These are phyloP conservation scores for Trichoderma guizhouense DNA, from an alignment of 2,329 filamentous ascomycete species.

Conservation along the genomic window DNA sequence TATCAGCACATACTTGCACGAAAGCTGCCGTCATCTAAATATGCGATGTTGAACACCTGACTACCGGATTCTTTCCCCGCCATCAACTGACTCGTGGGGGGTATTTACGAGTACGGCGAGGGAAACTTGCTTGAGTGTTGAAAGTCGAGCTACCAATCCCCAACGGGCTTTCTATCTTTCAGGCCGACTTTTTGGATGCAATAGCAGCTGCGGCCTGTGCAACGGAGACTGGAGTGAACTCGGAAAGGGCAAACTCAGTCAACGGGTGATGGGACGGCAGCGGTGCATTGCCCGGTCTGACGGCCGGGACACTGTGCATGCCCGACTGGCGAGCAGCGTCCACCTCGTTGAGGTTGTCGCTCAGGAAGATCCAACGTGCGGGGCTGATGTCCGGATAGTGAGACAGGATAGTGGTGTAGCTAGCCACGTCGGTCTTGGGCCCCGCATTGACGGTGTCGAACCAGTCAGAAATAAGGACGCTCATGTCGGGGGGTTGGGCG, in stretches of 20 bases:
- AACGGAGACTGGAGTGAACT: constrained; percentile 32
- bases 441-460: constrained; percentile 83
- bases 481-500: constrained; percentile 57
- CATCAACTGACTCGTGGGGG: not conserved
- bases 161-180: not conserved
- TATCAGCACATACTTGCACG: not conserved
- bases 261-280: constrained; percentile 49
- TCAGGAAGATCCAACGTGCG: constrained; percentile 69
- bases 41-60: constrained; percentile 8
- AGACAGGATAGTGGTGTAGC: constrained; percentile 63
- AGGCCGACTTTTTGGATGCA: not conserved
- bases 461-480: constrained; percentile 58
- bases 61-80: constrained; percentile 1
- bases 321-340: constrained; percentile 59
- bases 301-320: constrained; percentile 60
- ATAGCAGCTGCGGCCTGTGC: constrained; percentile 3
- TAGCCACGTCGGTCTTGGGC: constrained; percentile 62
- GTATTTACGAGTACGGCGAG: not conserved
- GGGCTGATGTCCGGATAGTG: constrained; percentile 42
- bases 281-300: constrained; percentile 67
- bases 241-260: constrained; percentile 33
- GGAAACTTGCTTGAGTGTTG: not conserved
- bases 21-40: constrained; percentile 1
- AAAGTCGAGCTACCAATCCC: not conserved
- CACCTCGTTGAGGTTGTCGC: constrained; percentile 72